A percentile compares a stretch with the other conserved stretches of the same genome.
These are phyloP conservation scores for Ophiostoma perfectum DNA, from an alignment of 2,329 filamentous ascomycete species.

Conservation along the genomic window DNA sequence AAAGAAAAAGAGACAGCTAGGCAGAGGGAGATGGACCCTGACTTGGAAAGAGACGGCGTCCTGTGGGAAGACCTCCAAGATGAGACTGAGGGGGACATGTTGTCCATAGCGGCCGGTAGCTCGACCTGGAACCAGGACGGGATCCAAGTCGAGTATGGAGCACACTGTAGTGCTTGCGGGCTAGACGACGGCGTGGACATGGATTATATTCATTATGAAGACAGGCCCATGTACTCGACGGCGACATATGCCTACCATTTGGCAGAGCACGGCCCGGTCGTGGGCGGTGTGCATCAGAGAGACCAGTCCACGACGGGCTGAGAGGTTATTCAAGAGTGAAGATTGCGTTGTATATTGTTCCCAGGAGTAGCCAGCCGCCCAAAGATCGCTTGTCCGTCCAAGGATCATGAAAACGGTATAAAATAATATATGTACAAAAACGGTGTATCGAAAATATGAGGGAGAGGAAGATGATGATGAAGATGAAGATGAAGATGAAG, in stretches of 20 bases:
- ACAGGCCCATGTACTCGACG: neutral
- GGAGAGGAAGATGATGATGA: neutral
- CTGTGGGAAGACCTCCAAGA: too few species aligned
- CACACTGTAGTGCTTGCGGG: neutral
- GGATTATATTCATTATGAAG: neutral
- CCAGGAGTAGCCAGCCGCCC: neutral
- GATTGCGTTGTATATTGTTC: slow-evolving; percentile 13
- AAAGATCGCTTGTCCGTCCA: neutral
- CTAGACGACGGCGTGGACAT: neutral
- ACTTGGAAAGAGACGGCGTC: too few species aligned
- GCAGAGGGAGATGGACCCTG: too few species aligned
- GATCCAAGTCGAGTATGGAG: neutral
- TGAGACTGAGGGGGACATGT: too few species aligned
- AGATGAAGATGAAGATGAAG: neutral
- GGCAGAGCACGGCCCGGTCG: neutral
- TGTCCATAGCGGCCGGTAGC: neutral
- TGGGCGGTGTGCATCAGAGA: neutral
- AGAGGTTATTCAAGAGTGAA: slow-evolving; percentile 9
- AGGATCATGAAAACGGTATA: neutral
- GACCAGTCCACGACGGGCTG: neutral
- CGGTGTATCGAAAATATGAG: neutral
- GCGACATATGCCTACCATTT: neutral
- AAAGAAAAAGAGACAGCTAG: too few species aligned
- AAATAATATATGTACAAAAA: neutral
- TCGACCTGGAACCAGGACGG: neutral